These are phyloP conservation scores for Cephaloascus albidus DNA, from an alignment of 805 yeast genomes.

Conservation along the genomic window DNA sequence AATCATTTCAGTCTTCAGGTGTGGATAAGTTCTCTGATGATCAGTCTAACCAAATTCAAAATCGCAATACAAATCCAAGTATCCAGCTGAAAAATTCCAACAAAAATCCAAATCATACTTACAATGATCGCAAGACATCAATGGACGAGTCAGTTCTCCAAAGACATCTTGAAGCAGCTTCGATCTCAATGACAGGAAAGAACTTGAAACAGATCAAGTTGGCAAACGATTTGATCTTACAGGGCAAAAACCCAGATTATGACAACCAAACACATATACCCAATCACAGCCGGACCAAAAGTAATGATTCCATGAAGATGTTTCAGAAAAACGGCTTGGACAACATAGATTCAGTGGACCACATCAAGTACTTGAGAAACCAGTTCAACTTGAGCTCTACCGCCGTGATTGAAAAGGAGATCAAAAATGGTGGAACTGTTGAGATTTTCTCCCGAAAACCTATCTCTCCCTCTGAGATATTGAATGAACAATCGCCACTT, in stretches of 20 bases:
- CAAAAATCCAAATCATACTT: not conserved
- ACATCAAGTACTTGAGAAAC: not conserved
- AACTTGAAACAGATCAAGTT: slow-evolving; percentile 39
- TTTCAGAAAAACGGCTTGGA: not conserved
- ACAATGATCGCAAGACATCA: slow-evolving; percentile 1
- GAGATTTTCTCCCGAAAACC: not conserved
- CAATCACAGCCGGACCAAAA: not conserved
- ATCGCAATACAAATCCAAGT: not conserved
- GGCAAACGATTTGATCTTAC: slow-evolving; percentile 37
- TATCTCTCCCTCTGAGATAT: not conserved
- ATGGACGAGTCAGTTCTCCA: slow-evolving; percentile 15
- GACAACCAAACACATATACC: slow-evolving; percentile 6
- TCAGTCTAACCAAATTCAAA: not conserved
- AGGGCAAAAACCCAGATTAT: slow-evolving; percentile 40
- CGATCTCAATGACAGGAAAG: slow-evolving; percentile 47
- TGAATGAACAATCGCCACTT: not conserved
- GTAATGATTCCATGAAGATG: not conserved
- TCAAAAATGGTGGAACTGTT: not conserved
- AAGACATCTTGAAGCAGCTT: slow-evolving; percentile 45
- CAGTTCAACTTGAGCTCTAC: not conserved
- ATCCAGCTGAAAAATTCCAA: too few species aligned
- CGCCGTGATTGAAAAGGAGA: not conserved
- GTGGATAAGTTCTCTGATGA: not conserved
- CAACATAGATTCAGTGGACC: not conserved
- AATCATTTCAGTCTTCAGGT: slow-evolving; percentile 23